Conservation (phyloP, 345 rosid species). For the Camelina laxa region DNA sequence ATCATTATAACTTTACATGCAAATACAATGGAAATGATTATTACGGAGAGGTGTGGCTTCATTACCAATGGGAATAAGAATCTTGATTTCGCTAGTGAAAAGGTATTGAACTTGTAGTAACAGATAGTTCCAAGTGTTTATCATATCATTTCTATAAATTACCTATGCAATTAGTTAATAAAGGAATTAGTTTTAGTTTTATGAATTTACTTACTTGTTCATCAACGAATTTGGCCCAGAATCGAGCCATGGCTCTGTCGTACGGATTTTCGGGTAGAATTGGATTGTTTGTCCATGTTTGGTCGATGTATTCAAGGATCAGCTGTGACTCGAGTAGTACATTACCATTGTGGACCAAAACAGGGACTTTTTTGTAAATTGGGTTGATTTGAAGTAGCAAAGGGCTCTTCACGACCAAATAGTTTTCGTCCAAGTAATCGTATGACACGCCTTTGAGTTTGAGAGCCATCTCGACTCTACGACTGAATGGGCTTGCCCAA, state of each 20-base stretch:
- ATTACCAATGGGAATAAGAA: background rate
- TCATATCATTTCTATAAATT: background rate
- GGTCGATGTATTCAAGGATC: slow-evolving; percentile 55
- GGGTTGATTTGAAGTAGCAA: slow-evolving; percentile 47
- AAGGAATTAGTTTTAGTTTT: no score
- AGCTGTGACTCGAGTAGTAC: slow-evolving; percentile 45
- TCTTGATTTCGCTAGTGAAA: background rate
- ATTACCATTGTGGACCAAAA: slow-evolving; percentile 49
- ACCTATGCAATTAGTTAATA: background rate
- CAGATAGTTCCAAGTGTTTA: background rate
- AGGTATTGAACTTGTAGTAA: background rate
- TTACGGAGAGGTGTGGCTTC: background rate
- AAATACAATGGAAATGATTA: no score
- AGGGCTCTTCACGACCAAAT: slow-evolving; percentile 42
- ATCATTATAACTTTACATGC: no score
- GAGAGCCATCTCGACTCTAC: slow-evolving; percentile 49
- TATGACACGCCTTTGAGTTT: slow-evolving; percentile 50
- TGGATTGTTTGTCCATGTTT: slow-evolving; percentile 51
- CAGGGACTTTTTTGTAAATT: slow-evolving; percentile 48
- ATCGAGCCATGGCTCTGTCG: slow-evolving; percentile 48
- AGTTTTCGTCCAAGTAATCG: slow-evolving; percentile 49
- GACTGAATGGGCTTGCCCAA: slow-evolving; percentile 49
- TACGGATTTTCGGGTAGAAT: slow-evolving; percentile 48
- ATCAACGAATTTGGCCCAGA: slow-evolving; percentile 49
- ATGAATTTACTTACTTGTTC: slow-evolving; percentile 38